A percentile compares a stretch with the other conserved stretches of the same genome.
phyloP scores from a whole-genome alignment of 2,329 filamentous ascomycete species.

The Fusarium neocosmosporiellum region DNA sequence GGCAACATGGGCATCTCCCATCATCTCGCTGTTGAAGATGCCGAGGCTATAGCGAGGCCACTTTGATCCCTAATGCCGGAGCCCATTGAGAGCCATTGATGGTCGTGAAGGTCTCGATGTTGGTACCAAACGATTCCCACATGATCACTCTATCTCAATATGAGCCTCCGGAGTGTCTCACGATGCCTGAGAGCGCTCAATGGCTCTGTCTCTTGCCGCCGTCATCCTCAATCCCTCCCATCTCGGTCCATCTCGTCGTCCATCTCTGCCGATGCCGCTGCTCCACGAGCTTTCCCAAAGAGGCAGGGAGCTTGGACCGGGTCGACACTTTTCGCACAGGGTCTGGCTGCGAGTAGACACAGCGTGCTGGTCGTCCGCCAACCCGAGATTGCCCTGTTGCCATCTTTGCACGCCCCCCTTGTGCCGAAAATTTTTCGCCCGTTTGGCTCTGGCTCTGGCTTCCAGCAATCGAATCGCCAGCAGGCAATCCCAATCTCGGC shows the following conservation, averaged over 20 bases:
- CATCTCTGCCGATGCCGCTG: constrained; percentile 17
- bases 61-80: not conserved
- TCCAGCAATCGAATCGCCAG: not conserved
- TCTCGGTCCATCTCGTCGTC: constrained; percentile 1
- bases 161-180: not conserved
- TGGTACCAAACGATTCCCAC: not conserved
- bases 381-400: constrained; percentile 40
- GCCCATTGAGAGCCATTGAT: constrained; percentile 13
- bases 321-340: constrained; percentile 31
- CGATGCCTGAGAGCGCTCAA: constrained; percentile 13
- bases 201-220: constrained; percentile 13
- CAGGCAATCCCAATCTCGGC: constrained; percentile 34
- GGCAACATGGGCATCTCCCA: not conserved
- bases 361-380: constrained; percentile 15
- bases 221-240: not conserved
- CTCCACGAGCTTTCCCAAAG: constrained; percentile 34
- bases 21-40: constrained; percentile 8
- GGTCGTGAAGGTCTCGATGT: not conserved
- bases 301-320: constrained; percentile 42
- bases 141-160: too few species aligned
- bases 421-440: constrained; percentile 43
- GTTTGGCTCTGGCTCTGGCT: constrained; percentile 10
- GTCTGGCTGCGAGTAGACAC: not conserved
- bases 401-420: constrained; percentile 29
- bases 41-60: constrained; percentile 18